Conservation (phyloP, 2,329 filamentous ascomycete genomes). For the Dissoconium aciculare region DNA sequence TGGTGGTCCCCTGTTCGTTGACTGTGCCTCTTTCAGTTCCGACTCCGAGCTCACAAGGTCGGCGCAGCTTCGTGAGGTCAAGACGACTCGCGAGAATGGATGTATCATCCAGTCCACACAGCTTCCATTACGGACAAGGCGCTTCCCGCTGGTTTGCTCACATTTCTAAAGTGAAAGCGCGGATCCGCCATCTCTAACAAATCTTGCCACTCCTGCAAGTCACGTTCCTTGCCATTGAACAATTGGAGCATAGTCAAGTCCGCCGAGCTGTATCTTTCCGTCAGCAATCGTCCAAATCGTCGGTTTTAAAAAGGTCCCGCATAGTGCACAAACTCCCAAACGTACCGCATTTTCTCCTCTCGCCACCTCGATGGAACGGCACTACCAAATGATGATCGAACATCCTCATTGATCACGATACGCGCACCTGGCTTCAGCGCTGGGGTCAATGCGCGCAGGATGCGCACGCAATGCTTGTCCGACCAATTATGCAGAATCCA, state of each 20-base stretch:
- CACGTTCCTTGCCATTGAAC: conserved; percentile 5
- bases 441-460: conserved; percentile 10
- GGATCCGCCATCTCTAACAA: conserved; percentile 2
- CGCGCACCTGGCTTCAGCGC: conserved; percentile 12
- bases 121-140: conserved; percentile 4
- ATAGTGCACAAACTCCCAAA: too few relatives aligned
- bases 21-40: too few relatives aligned
- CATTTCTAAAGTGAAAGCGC: conserved; percentile 1
- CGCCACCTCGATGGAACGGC: too few relatives aligned
- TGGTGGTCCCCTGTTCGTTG: too few relatives aligned
- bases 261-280: conserved; percentile 9
- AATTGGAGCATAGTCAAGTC: conserved; percentile 6
- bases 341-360: too few relatives aligned
- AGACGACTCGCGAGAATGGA: too few relatives aligned
- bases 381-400: conserved; percentile 9
- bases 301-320: too few relatives aligned
- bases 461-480: conserved; percentile 10
- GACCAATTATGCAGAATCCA: conserved; percentile 16
- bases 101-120: neutral
- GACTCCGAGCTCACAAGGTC: too few relatives aligned
- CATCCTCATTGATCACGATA: conserved; percentile 14
- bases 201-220: conserved; percentile 4
- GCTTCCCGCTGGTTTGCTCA: conserved; percentile 1
- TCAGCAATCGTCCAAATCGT: too few relatives aligned
- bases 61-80: too few relatives aligned